phyloP scores from a whole-genome alignment of 805 yeast genomes.

The Komagataella mondaviorum region DNA sequence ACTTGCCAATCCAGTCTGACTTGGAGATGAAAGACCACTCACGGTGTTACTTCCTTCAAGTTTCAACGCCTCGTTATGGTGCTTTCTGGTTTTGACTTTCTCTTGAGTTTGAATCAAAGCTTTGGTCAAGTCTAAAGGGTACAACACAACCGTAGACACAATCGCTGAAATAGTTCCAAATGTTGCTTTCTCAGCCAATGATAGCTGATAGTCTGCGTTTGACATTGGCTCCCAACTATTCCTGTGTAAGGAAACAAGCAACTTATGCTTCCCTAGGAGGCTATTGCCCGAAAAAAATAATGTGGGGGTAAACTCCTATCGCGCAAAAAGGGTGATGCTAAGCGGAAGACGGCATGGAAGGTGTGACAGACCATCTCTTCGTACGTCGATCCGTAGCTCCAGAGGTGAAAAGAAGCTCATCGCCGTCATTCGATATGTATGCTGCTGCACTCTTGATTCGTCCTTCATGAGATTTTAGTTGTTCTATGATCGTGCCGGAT shows the following conservation, averaged over 20 bases:
- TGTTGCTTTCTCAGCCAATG: slow-evolving; percentile 69
- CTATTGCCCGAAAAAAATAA: background rate
- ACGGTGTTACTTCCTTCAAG: slow-evolving; percentile 1
- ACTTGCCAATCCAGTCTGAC: background rate
- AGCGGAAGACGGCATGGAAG: background rate
- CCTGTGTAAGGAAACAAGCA: background rate
- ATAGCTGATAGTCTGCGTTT: slow-evolving; percentile 11
- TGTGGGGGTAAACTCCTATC: background rate
- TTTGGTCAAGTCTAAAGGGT: slow-evolving; percentile 70
- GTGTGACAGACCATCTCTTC: slow-evolving; percentile 15
- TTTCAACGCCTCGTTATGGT: slow-evolving; percentile 1
- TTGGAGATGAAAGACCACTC: background rate
- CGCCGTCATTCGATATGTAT: slow-evolving; percentile 11
- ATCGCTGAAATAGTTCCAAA: slow-evolving; percentile 78
- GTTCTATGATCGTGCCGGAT: slow-evolving; percentile 20
- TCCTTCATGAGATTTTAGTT: slow-evolving; percentile 24
- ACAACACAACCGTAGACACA: slow-evolving; percentile 64
- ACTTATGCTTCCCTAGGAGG: background rate
- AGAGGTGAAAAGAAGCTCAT: slow-evolving; percentile 29
- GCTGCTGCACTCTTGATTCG: slow-evolving; percentile 31
- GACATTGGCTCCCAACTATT: background rate
- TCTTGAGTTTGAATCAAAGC: slow-evolving; percentile 67
- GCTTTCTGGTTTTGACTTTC: slow-evolving; percentile 22
- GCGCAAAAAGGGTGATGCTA: background rate
- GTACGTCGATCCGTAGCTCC: slow-evolving; percentile 33